phyloP scores from a whole-genome alignment of 2,329 filamentous ascomycete genomes.

The Juglanconis sp. region DNA sequence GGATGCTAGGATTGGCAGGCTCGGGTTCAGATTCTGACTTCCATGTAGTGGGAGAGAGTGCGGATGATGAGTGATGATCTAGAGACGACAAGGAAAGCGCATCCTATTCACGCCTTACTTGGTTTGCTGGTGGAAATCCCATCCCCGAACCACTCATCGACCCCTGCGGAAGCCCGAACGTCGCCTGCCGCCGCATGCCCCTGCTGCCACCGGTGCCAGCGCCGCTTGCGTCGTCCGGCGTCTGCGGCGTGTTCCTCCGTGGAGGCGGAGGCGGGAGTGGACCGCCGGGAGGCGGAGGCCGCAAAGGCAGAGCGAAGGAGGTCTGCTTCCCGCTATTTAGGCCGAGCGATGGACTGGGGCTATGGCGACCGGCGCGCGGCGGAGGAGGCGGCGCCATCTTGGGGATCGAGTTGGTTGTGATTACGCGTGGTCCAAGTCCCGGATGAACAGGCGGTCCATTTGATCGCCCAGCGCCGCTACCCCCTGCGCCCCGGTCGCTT shows the following conservation, averaged over 20 bases:
- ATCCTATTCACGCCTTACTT: slow-evolving; percentile 27
- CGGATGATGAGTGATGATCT: not conserved
- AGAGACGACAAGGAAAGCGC: slow-evolving; percentile 13
- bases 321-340: slow-evolving; percentile 42
- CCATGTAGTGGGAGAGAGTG: not conserved
- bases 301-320: slow-evolving; percentile 62
- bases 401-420: slow-evolving; percentile 51
- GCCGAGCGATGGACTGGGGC: slow-evolving; percentile 27
- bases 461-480: slow-evolving; percentile 43
- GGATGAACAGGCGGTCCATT: slow-evolving; percentile 45
- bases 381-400: slow-evolving; percentile 37
- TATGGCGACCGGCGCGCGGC: slow-evolving; percentile 8
- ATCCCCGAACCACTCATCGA: slow-evolving; percentile 25
- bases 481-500: slow-evolving; percentile 35
- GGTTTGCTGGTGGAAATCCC: slow-evolving; percentile 29
- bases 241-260: slow-evolving; percentile 53
- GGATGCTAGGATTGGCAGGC: not conserved
- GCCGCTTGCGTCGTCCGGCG: slow-evolving; percentile 48
- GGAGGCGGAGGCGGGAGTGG: slow-evolving; percentile 59
- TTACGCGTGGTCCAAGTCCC: slow-evolving; percentile 50
- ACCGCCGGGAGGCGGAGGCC: slow-evolving; percentile 57
- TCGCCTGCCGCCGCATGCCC: slow-evolving; percentile 51
- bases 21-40: not conserved
- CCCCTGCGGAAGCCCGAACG: slow-evolving; percentile 47
- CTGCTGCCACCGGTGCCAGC: slow-evolving; percentile 19